Evolutionary conservation across 1,284 basidiomycete species (phyloP), one percentile per base, ranked within the genome.

Genomic region (Fereydounia khargensis): DNA sequence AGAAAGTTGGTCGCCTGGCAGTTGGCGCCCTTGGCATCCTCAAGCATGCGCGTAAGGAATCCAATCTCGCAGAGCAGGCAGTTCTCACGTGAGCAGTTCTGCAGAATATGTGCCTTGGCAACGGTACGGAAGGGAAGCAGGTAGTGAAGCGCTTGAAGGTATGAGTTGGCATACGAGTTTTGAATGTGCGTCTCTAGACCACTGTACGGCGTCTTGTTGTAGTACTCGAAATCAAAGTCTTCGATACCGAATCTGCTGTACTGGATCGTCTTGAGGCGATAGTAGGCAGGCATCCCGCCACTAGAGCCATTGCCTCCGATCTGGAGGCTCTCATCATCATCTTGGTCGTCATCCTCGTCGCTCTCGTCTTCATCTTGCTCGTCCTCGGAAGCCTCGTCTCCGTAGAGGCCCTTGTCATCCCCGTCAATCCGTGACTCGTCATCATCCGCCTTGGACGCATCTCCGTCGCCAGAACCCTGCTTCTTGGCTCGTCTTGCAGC

Each of bases 191-290:
- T 96, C 77, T 98, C 95, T 38, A 99, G 81, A 4, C 95, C 95
- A 48, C 89, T 91, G 72, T 85, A 91, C 20, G 82, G 76, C 0
- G 95, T 97, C 70, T 51, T 45, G 57, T 71, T 73, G 66, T 73
- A 74, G 43, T 60, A 70, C 25, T 83, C 92, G 72, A 98, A 99
- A 76, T 99, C 95, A 71, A 99, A 99, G 77, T 99, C 94, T 74
- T 94, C 94, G 20, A 97, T 89, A n/a, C 94, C 94, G 65, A 98
- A 99, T 68, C 91, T 91, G 36, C 90, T 94, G 76, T 98, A 98
- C 77, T 95, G 91, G 70, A 99, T 98, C 77, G 95, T 91, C 31
- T 96, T 91, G 69, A 87, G 86, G 34, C 88, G 84, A 76, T 95
- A 99, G 59, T 86, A 83, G 49, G 83, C 84, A 0, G 92, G 91